Base-by-base conservation (phyloP, 2,329 filamentous ascomycete species). In the Fusarium luffae region DNA sequence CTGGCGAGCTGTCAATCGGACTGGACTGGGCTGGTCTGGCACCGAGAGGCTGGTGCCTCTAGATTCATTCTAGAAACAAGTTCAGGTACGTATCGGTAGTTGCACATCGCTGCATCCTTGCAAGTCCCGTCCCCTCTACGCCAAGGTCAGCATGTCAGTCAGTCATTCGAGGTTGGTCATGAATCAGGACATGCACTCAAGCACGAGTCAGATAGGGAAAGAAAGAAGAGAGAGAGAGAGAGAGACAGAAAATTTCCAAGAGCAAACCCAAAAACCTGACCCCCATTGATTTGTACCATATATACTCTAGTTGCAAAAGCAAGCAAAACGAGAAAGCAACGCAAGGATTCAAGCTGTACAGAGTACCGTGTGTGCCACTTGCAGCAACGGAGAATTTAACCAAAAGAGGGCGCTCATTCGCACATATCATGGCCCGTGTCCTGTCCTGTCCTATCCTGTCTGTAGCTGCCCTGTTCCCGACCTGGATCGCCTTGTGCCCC, bases 201-300 rank as follows among this genome's bases (percentile, higher is more conserved):
- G 5, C 40, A 46, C 68, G 57, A 70, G 55, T 68, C 67, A 70
- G 66, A 51, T 14, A 54, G 16, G 18, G 18, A 9, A 42, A 18
- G 18, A 37, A 28, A 27, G 25, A 47, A 37, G 30, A 54, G 9
- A 49, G 19, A 60, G 11, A 50, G 13, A 51, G 12, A 27, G 11
- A 50, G 9, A 51, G 18, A 27, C 25, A 50, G 37, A 66, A 23
- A 56, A 54, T 51, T 63, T 63, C 54, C 44, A 60, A 50, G 37
- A 50, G 30, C n/a, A 41, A 55, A 56, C n/a, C 48, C 37, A 28
- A 41, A 48, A 47, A 52, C 25, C 47, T 63, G 44, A 44, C 44
- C 66, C 55, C 66, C 55, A 32, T 63, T 67, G 67, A 70, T 70
- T 70, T 54, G 65, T 68, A 69, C 67, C 47, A 66, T 64, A 49